phyloP scores from a whole-genome alignment of 208 protist genomes.

The Trypanosoma theileri region DNA sequence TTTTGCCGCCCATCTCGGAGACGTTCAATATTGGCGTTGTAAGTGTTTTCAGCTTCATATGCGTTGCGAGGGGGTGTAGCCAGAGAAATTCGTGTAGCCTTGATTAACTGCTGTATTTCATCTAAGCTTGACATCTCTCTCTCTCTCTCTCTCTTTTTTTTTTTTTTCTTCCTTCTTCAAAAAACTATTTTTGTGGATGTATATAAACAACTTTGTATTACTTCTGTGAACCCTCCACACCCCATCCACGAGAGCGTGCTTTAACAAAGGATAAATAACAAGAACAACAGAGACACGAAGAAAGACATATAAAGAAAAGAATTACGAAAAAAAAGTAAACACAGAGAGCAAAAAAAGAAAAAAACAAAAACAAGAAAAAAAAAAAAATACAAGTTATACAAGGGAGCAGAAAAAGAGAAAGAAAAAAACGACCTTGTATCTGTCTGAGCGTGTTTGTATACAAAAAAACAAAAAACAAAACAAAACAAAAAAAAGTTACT shows the following conservation, averaged over 20 bases:
- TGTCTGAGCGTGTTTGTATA: neutral
- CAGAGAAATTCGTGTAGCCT: constrained; percentile 49
- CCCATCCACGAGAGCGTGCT: too few species aligned
- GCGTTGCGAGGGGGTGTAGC: constrained; percentile 45
- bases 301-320: constrained; percentile 7
- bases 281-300: neutral
- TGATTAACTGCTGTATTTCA: constrained; percentile 39
- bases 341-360: constrained; percentile 7
- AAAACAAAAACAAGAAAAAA: constrained; percentile 2
- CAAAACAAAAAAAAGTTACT: neutral
- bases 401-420: neutral
- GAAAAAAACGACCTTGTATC: neutral
- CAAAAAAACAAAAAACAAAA: constrained; percentile 1
- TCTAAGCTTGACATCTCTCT: constrained; percentile 27
- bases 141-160: constrained; percentile 1
- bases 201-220: too few species aligned
- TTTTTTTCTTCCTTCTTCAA: neutral
- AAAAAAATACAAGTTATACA: constrained; percentile 1
- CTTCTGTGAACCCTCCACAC: too few species aligned
- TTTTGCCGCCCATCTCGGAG: constrained; percentile 30
- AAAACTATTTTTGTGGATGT: neutral
- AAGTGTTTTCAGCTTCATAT: constrained; percentile 62
- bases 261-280: neutral
- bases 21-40: constrained; percentile 42
- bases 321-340: constrained; percentile 10